phyloP scores from a whole-genome alignment of 495 filamentous ascomycete species.

The Penicillium waksmanii region DNA sequence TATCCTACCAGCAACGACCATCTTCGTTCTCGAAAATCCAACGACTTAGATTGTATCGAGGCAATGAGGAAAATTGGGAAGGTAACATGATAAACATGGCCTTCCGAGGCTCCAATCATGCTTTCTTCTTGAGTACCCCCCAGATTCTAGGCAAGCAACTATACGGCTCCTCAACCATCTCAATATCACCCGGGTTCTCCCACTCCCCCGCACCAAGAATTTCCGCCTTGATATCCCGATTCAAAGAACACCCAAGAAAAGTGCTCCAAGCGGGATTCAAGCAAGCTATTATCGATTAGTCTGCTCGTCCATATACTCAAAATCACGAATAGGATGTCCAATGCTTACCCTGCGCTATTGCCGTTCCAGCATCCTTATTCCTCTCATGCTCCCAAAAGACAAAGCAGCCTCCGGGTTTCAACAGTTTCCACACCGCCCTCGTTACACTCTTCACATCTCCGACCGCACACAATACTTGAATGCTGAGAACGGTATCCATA shows the following conservation, averaged over 20 bases:
- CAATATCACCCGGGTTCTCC: constrained; percentile 29
- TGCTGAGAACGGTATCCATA: constrained; percentile 36
- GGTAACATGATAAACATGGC: too few relatives aligned
- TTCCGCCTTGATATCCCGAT: constrained; percentile 24
- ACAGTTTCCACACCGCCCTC: constrained; percentile 29
- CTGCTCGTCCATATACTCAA: not conserved
- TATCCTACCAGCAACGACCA: too few relatives aligned
- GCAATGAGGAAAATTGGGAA: too few relatives aligned
- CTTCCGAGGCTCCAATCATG: constrained; percentile 4
- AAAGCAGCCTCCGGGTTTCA: constrained; percentile 42
- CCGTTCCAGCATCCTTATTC: constrained; percentile 34
- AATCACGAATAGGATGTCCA: not conserved
- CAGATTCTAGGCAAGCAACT: constrained; percentile 27
- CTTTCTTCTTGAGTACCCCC: constrained; percentile 33
- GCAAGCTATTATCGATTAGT: constrained; percentile 23
- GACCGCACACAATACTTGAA: constrained; percentile 37
- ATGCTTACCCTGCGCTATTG: constrained; percentile 32
- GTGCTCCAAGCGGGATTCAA: constrained; percentile 32
- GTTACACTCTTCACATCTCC: constrained; percentile 28
- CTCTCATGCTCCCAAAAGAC: constrained; percentile 50
- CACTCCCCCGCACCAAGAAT: constrained; percentile 30
- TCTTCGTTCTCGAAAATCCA: too few relatives aligned
- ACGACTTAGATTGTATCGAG: too few relatives aligned
- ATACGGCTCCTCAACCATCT: constrained; percentile 22
- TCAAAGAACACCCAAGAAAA: constrained; percentile 29